These are phyloP conservation scores for Globisporangium cylindrosporum DNA, from an alignment of 352 stramenopile species.

Conservation along the genomic window DNA sequence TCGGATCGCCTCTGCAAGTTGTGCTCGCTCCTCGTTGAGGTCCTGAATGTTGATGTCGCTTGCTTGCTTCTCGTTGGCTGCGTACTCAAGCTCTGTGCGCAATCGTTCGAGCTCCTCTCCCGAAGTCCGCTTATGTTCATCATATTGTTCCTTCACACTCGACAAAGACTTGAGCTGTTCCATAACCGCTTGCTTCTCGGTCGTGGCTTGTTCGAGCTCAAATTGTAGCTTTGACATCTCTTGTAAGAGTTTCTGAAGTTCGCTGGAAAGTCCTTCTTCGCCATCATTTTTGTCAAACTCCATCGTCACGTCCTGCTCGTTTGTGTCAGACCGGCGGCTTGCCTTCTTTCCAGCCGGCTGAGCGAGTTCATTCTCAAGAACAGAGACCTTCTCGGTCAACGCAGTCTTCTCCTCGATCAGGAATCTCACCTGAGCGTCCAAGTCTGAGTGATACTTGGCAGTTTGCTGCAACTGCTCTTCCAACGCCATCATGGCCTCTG, in stretches of 20 bases:
- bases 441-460: conserved; percentile 17
- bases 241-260: conserved; percentile 39
- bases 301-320: conserved; percentile 4
- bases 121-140: background rate
- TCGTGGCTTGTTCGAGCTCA: conserved; percentile 23
- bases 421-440: conserved; percentile 25
- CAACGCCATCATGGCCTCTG: conserved; percentile 30
- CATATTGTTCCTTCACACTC: background rate
- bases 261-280: conserved; percentile 7
- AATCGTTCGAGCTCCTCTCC: conserved; percentile 18
- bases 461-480: conserved; percentile 36
- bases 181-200: conserved; percentile 7
- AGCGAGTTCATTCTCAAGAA: conserved; percentile 18
- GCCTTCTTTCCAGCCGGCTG: conserved; percentile 1
- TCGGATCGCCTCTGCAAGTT: conserved; percentile 15
- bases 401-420: conserved; percentile 35
- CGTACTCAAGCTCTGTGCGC: conserved; percentile 27
- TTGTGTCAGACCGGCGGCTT: background rate
- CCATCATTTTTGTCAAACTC: conserved; percentile 6
- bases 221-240: conserved; percentile 36
- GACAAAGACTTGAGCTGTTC: background rate
- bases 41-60: conserved; percentile 30
- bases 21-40: conserved; percentile 31
- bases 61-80: conserved; percentile 33
- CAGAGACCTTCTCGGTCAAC: conserved; percentile 26